Base-by-base conservation (phyloP, 1,139 yeast species). In the Candida sanyaensis region DNA sequence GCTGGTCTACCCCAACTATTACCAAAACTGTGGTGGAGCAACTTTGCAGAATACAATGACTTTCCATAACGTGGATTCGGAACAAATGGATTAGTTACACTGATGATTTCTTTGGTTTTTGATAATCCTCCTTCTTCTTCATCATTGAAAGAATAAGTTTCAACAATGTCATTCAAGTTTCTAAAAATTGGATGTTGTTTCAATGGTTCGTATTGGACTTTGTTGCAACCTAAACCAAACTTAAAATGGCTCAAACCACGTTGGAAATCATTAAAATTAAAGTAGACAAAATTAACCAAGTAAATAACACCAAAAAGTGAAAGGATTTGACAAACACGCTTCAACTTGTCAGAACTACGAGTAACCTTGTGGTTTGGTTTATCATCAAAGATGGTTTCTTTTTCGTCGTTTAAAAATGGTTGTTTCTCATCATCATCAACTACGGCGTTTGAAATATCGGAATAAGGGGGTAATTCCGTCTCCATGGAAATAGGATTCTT, bases 1-100 rank as follows among this genome's bases (percentile, higher is more conserved):
- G 61, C 64, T 1, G 79, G 79, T 5, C 54, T 41, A 3, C 75
- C 75, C 64, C 71, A 73, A 6, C 74, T 65, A 45, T 67, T 51
- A 2, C 68, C 77, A 56, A 74, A 75, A 5, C 63, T 58, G 50
- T 73, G 71, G 48, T 69, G 60, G 30, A 74, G 49, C 44, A 74
- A 57, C 11, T 56, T 50, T 1, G 56, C 43, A 1, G 66, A 54
- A 45, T 57, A 55, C 5, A 73, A 63, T 0, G 73, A 62, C 3
- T 58, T 46, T 0, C 76, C 77, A 51, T 63, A 72, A 9, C 57
- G 49, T 5, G 63, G 56, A 37, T 56, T 55, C 7, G 69, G 67
- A 5, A 64, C 57, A 43, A 58, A 53, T 0, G 78, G 77, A 51
- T 63, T 65, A 1, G 64, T 48, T 0, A 71, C 74, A 44, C 57